These are phyloP conservation scores for Tritrichomonas foetus DNA, from an alignment of 208 protist species.

Conservation along the genomic window DNA sequence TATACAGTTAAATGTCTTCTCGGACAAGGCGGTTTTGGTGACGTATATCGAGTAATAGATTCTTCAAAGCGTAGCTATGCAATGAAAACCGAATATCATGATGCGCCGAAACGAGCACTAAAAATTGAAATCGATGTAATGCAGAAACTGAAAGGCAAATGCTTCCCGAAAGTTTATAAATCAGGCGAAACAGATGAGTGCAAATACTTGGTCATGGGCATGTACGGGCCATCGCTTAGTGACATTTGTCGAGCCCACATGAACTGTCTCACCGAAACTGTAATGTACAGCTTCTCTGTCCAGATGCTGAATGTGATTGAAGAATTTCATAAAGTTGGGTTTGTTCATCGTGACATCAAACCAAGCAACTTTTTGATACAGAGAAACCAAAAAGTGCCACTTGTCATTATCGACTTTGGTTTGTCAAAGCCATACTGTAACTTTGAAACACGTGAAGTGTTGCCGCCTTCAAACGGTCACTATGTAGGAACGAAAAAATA, in stretches of 20 bases:
- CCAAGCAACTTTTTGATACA: slow-evolving; percentile 8
- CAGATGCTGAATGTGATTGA: not conserved
- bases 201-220: not conserved
- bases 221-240: not conserved
- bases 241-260: not conserved
- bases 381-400: not conserved
- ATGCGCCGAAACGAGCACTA: slow-evolving; percentile 20
- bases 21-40: too few relatives aligned
- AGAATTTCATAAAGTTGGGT: not conserved
- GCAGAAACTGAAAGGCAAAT: not conserved
- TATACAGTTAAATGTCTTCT: too few relatives aligned
- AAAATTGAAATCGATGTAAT: not conserved
- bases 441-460: not conserved
- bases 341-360: not conserved
- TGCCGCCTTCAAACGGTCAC: not conserved
- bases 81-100: not conserved
- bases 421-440: not conserved
- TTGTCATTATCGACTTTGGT: not conserved
- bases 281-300: too few relatives aligned
- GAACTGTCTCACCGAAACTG: too few relatives aligned
- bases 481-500: not conserved
- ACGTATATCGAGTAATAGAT: too few relatives aligned
- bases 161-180: not conserved
- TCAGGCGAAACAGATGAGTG: not conserved
- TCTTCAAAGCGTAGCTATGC: not conserved